A percentile compares a stretch with the other conserved stretches of the same genome.
Conservation (phyloP, 768 basidiomycete species). For the Mycena latifolia region DNA sequence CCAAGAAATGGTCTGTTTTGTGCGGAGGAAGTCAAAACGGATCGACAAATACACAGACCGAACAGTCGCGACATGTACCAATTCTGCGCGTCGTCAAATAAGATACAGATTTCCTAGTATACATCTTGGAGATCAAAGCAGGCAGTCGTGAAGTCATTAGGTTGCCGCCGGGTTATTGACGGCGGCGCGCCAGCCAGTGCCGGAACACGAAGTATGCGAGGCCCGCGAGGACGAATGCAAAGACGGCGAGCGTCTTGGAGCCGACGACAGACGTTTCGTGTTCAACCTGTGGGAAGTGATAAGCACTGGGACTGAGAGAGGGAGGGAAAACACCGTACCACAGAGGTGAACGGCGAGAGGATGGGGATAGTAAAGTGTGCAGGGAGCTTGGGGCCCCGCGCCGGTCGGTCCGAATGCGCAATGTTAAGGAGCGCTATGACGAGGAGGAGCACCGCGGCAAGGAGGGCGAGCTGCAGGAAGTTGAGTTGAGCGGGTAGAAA, state of each 20-base stretch:
- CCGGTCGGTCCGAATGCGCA: constrained; percentile 45
- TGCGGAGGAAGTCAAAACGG: too few species aligned
- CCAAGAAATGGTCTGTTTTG: too few species aligned
- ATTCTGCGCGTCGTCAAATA: too few species aligned
- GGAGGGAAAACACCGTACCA: constrained; percentile 55
- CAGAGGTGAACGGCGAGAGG: constrained; percentile 82
- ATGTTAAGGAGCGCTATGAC: constrained; percentile 52
- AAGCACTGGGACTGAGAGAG: not conserved
- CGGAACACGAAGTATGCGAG: constrained; percentile 59
- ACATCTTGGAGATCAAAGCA: not conserved
- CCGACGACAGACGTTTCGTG: constrained; percentile 76
- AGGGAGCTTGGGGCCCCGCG: constrained; percentile 45
- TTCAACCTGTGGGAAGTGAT: constrained; percentile 67
- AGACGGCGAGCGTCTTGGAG: constrained; percentile 56
- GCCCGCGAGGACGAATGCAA: constrained; percentile 54
- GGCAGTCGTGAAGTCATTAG: not conserved
- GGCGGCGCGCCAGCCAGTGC: constrained; percentile 48
- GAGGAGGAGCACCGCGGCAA: constrained; percentile 49
- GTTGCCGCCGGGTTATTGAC: not conserved
- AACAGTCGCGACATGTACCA: too few species aligned
- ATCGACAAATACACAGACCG: too few species aligned
- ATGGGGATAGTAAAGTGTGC: constrained; percentile 85
- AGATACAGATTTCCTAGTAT: not conserved
- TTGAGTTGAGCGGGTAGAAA: not conserved
- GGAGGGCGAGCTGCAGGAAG: constrained; percentile 46